Percentiles rank a stretch among this genome's conserved stretches.
These are phyloP conservation scores for Pseudonectria foliicola DNA, from an alignment of 2,329 filamentous ascomycete genomes.

Conservation along the genomic window DNA sequence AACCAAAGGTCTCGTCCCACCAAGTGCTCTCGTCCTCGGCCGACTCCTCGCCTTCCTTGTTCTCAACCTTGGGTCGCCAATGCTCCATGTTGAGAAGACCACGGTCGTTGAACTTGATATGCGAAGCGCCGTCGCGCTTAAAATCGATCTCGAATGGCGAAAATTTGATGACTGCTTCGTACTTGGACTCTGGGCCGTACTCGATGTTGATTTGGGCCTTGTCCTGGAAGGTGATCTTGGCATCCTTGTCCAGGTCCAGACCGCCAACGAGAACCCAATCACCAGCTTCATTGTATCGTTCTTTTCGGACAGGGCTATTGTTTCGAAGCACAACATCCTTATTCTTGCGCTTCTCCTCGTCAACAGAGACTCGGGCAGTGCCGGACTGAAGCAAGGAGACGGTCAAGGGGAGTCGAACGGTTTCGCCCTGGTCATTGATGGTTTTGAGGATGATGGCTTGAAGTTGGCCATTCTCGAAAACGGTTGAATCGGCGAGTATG, in stretches of 20 bases:
- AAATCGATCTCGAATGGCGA: slow-evolving; percentile 83
- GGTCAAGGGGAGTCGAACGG: slow-evolving; percentile 72
- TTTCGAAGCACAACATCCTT: slow-evolving; percentile 84
- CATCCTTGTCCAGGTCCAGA: slow-evolving; percentile 62
- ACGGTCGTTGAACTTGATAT: slow-evolving; percentile 85
- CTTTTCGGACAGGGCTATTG: slow-evolving; percentile 76
- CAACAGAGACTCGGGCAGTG: slow-evolving; percentile 76
- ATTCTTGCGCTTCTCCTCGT: slow-evolving; percentile 85
- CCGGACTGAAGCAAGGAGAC: slow-evolving; percentile 88
- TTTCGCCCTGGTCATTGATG: slow-evolving; percentile 53
- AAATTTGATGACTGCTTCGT: slow-evolving; percentile 78
- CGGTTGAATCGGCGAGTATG: slow-evolving; percentile 63
- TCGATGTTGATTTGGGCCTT: slow-evolving; percentile 64
- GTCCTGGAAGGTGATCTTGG: slow-evolving; percentile 59
- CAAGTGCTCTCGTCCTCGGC: slow-evolving; percentile 79
- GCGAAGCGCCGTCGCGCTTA: slow-evolving; percentile 69
- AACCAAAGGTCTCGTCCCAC: slow-evolving; percentile 97
- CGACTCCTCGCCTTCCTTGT: slow-evolving; percentile 46
- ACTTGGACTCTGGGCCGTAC: slow-evolving; percentile 69
- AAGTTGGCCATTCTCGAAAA: slow-evolving; percentile 73
- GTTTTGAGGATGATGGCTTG: slow-evolving; percentile 78
- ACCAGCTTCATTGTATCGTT: slow-evolving; percentile 88
- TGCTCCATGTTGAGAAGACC: slow-evolving; percentile 91
- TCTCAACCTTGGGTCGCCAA: slow-evolving; percentile 82
- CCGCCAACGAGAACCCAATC: slow-evolving; percentile 83